Base-by-base conservation (phyloP, 2,329 filamentous ascomycete genomes). In the Furcasterigmium sp. region DNA sequence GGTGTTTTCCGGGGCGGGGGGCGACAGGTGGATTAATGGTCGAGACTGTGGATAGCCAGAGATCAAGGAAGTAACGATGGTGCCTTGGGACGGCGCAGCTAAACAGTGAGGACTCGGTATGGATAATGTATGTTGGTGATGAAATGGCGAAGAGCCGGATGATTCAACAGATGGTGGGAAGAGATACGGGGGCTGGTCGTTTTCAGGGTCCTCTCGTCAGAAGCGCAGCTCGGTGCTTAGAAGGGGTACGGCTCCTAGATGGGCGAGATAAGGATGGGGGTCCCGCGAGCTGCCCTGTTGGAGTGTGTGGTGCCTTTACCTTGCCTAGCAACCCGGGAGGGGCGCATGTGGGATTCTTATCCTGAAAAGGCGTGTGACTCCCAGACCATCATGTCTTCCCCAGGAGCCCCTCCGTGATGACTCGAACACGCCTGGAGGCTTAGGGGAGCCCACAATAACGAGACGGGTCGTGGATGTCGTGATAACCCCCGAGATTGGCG, bases 401-500 rank as follows among this genome's bases (percentile, higher is more conserved):
- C n/a, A n/a, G n/a, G n/a, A n/a, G n/a, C n/a, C n/a, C n/a, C n/a
- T n/a, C n/a, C n/a, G n/a, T n/a, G n/a, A n/a, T n/a, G n/a, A n/a
- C n/a, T n/a, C n/a, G n/a, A 11, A 26, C 23, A 11, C 11, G 7
- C 23, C 11, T 26, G 23, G 11, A 7, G 23, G 23, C 23, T 11
- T n/a, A n/a, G 11, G 23, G 23, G 23, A 26, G 11, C 11, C 32
- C 32, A 35, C 32, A 35, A 35, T 17, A 35, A 17, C 15, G 32
- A 17, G 15, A 35, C 11, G 32, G 32, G 32, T 17, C 32, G 32
- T 18, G 18, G 38, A 40, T 40, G 28, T 40, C 38, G 38, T 40
- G 38, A 40, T 40, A 19, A 21, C 21, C 29, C 29, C 32, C 38
- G 17, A 40, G 38, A 32, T 40, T 40, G 38, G 29, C 38, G 38